These are phyloP conservation scores for Mycena albidolilacea DNA, from an alignment of 768 basidiomycete genomes.

Conservation along the genomic window DNA sequence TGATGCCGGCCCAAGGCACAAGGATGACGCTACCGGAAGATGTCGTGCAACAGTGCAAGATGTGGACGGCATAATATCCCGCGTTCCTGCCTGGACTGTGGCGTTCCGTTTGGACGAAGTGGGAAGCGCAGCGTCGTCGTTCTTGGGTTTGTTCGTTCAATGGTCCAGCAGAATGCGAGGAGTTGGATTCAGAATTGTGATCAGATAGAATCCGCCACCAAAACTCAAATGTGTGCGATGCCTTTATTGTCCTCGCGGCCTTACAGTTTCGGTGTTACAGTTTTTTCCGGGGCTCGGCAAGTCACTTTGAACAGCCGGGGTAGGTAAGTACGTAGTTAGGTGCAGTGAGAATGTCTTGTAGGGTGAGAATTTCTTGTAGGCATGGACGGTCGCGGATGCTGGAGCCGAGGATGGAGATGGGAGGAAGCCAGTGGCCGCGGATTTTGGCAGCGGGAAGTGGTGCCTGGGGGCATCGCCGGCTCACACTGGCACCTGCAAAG, in stretches of 20 bases:
- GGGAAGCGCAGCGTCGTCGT: not conserved
- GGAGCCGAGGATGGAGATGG: no score
- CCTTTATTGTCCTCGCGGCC: slow-evolving; percentile 1
- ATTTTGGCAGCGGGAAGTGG: no score
- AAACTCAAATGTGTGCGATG: not conserved
- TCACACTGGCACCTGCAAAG: no score
- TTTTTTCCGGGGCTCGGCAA: no score
- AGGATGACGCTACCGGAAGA: not conserved
- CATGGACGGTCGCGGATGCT: no score
- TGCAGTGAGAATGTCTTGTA: no score
- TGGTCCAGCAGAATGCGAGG: slow-evolving; percentile 1
- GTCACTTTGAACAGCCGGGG: no score
- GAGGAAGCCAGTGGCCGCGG: no score
- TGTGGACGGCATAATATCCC: slow-evolving; percentile 3
- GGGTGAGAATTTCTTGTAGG: no score
- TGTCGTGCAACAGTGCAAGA: not conserved
- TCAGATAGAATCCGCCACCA: not conserved
- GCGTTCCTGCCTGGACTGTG: not conserved
- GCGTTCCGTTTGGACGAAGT: not conserved
- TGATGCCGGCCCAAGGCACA: not conserved
- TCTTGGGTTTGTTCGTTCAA: not conserved
- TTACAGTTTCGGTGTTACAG: not conserved
- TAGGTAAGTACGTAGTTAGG: no score
- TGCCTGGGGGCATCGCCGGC: no score
- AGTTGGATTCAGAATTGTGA: slow-evolving; percentile 2